Percentiles rank a stretch among this genome's conserved stretches.
These are phyloP conservation scores for Linderniella brevidens DNA, from an alignment of 257 asterid genomes.

Conservation along the genomic window DNA sequence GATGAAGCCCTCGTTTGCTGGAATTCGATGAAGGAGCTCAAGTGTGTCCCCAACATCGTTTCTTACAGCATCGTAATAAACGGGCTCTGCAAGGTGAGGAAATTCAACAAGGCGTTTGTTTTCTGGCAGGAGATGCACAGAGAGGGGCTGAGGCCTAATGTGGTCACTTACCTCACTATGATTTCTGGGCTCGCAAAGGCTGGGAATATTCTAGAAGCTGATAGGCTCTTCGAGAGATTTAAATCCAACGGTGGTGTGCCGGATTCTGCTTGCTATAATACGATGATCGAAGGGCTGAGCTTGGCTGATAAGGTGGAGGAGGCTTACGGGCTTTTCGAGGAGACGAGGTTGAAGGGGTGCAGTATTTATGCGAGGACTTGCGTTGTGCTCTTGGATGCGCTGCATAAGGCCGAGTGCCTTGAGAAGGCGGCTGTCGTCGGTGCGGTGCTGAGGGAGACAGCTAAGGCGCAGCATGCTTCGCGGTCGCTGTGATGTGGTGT, in stretches of 20 bases:
- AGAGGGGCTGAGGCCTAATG: constrained; percentile 69
- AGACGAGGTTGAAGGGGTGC: constrained; percentile 71
- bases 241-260: constrained; percentile 72
- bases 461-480: constrained; percentile 80
- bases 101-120: constrained; percentile 90
- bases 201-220: constrained; percentile 71
- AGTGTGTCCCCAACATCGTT: constrained; percentile 44
- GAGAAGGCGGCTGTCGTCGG: constrained; percentile 95
- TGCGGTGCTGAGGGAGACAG: constrained; percentile 74
- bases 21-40: constrained; percentile 77
- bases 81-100: constrained; percentile 68
- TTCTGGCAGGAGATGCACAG: constrained; percentile 98
- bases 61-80: constrained; percentile 71
- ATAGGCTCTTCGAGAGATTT: constrained; percentile 50
- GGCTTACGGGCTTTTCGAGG: constrained; percentile 72
- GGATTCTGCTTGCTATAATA: constrained; percentile 82
- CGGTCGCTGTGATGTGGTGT: constrained; percentile 29
- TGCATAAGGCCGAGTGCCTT: constrained; percentile 85
- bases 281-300: constrained; percentile 83
- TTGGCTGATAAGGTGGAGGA: constrained; percentile 57
- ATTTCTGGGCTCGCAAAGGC: constrained; percentile 93
- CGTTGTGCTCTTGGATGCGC: constrained; percentile 68
- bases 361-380: constrained; percentile 69
- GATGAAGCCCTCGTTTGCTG: constrained; percentile 92
- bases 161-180: constrained; percentile 63